Evolutionary conservation across 2,329 filamentous ascomycete genomes (phyloP).

Genomic region (Amesomyces nigricolor): DNA sequence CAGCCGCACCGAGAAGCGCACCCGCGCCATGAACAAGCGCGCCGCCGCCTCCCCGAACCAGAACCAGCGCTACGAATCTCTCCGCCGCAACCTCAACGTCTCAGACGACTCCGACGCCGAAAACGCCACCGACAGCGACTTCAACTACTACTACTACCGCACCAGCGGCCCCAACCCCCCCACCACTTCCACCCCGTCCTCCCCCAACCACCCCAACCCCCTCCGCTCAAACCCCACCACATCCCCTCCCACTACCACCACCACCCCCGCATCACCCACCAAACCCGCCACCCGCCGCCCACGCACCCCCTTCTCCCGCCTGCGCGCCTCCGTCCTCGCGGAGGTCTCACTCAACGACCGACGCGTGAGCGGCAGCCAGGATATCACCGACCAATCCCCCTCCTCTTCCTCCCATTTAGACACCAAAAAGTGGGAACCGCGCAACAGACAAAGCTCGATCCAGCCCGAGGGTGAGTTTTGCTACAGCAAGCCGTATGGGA

Average conservation of each 20-base stretch:
- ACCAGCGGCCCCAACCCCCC: slow-evolving; percentile 14
- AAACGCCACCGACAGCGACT: slow-evolving; percentile 23
- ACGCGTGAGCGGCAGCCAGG: slow-evolving; percentile 38
- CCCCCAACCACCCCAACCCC: slow-evolving; percentile 44
- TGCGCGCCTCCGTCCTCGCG: slow-evolving; percentile 34
- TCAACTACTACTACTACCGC: slow-evolving; percentile 22
- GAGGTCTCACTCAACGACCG: slow-evolving; percentile 44
- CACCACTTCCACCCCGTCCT: background rate
- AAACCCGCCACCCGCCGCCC: slow-evolving; percentile 19
- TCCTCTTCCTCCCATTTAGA: no score
- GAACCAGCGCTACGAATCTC: slow-evolving; percentile 41
- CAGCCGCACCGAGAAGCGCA: slow-evolving; percentile 49
- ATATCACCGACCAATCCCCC: slow-evolving; percentile 38
- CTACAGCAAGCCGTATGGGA: slow-evolving; percentile 54
- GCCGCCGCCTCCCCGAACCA: slow-evolving; percentile 27
- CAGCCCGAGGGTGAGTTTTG: slow-evolving; percentile 43
- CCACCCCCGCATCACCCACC: slow-evolving; percentile 8
- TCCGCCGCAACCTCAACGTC: slow-evolving; percentile 40
- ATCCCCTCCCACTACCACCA: slow-evolving; percentile 30
- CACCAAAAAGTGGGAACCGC: slow-evolving; percentile 14
- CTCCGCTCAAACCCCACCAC: slow-evolving; percentile 46
- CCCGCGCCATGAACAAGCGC: slow-evolving; percentile 35
- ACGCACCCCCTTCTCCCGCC: slow-evolving; percentile 31
- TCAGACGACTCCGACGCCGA: slow-evolving; percentile 38
- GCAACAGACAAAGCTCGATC: slow-evolving; percentile 42